Percentiles rank a stretch among this genome's conserved stretches.
Evolutionary conservation across 306 rosid species (phyloP).

Genomic region (Leucaena leucocephala): DNA sequence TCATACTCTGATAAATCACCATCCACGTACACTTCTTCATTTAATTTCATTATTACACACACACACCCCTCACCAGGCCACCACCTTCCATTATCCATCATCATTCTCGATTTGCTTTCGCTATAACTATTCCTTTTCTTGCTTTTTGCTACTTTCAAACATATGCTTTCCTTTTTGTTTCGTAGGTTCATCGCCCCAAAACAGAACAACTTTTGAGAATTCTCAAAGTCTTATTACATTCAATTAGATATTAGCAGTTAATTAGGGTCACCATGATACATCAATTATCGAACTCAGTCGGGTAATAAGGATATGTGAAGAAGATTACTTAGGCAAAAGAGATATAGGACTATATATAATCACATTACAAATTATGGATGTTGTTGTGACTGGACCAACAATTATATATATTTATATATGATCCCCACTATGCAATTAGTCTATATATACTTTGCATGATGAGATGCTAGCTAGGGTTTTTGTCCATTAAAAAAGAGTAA

Average conservation of each 20-base stretch:
- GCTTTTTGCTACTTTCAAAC: neutral
- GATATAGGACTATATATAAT: too few species aligned
- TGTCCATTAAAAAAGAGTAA: neutral
- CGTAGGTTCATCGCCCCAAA: neutral
- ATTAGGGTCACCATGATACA: neutral
- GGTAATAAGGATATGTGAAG: neutral
- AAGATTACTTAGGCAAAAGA: neutral
- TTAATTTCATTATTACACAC: conserved; percentile 35
- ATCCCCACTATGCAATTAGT: too few species aligned
- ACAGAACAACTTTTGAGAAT: neutral
- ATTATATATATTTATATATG: too few species aligned
- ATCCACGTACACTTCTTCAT: conserved; percentile 39
- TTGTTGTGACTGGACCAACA: neutral
- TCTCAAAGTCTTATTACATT: neutral
- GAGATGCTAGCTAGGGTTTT: neutral
- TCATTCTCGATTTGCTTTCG: neutral
- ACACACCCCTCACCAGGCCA: too few species aligned
- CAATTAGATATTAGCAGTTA: neutral
- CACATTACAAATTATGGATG: neutral
- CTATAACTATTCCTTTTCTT: neutral
- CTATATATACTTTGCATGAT: neutral
- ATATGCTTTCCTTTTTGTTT: neutral
- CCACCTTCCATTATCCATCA: too few species aligned
- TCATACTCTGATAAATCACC: conserved; percentile 32
- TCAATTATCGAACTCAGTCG: neutral